Conservation (phyloP, 148 eudicot species). For the Chenopodium formosanum region DNA sequence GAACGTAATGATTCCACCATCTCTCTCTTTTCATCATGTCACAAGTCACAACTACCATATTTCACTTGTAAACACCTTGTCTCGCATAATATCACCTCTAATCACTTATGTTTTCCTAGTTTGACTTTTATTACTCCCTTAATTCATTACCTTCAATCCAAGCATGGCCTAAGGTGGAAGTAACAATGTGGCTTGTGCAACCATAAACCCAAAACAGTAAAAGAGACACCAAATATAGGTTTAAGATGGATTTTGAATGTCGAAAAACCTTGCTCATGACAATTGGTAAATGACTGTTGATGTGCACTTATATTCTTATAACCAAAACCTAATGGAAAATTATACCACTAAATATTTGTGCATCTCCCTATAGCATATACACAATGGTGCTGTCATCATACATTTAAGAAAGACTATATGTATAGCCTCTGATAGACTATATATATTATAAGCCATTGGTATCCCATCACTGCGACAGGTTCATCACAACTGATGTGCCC, state of each 20-base stretch:
- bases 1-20: too few relatives aligned
- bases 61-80: too few relatives aligned
- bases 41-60: too few relatives aligned
- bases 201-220: not conserved
- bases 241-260: not conserved
- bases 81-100: too few relatives aligned
- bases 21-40: too few relatives aligned
- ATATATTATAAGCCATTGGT: too few relatives aligned
- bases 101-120: too few relatives aligned
- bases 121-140: too few relatives aligned
- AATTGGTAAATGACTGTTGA: not conserved
- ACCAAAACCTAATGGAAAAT: not conserved
- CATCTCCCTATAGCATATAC: not conserved
- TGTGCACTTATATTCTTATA: not conserved
- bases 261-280: not conserved
- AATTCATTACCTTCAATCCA: too few relatives aligned
- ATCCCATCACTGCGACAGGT: too few relatives aligned
- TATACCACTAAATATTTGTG: not conserved
- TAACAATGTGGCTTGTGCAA: not conserved
- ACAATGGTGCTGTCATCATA: not conserved
- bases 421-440: too few relatives aligned
- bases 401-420: too few relatives aligned
- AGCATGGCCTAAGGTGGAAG: not conserved
- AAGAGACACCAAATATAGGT: not conserved
- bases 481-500: not conserved